A percentile compares a stretch with the other conserved stretches of the same genome.
phyloP scores from a whole-genome alignment of 1,139 yeast genomes.

The Yamadazyma songkhlaensis region DNA sequence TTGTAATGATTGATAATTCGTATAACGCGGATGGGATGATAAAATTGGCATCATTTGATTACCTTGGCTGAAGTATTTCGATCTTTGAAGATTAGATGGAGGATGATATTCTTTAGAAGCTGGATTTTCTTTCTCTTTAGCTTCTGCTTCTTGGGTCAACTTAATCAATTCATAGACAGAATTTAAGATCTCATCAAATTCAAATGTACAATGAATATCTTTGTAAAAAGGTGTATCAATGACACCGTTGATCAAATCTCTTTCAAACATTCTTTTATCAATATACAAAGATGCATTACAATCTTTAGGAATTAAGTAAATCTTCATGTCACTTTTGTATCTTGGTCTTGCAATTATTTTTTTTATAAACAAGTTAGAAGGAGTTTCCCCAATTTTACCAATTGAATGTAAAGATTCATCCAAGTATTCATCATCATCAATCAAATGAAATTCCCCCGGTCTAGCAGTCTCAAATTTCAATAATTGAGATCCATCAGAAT shows the following conservation, averaged over 20 bases:
- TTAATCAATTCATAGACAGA: slow-evolving; percentile 15
- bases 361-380: slow-evolving; percentile 45
- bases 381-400: slow-evolving; percentile 40
- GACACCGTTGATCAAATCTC: slow-evolving; percentile 51
- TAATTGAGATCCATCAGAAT: slow-evolving; percentile 47
- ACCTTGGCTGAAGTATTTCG: too few relatives aligned
- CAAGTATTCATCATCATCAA: slow-evolving; percentile 46
- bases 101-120: neutral
- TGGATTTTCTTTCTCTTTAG: neutral
- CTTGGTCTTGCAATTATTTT: slow-evolving; percentile 50
- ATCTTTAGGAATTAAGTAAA: slow-evolving; percentile 34
- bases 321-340: slow-evolving; percentile 51
- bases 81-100: neutral
- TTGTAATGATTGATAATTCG: too few relatives aligned
- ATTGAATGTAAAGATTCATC: slow-evolving; percentile 39
- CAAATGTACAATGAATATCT: slow-evolving; percentile 25
- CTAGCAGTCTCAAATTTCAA: slow-evolving; percentile 53
- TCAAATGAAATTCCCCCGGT: slow-evolving; percentile 49
- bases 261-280: slow-evolving; percentile 47
- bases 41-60: too few relatives aligned
- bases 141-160: slow-evolving; percentile 1
- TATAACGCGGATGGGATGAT: too few relatives aligned
- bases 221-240: slow-evolving; percentile 27
- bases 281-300: slow-evolving; percentile 42
- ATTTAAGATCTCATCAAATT: slow-evolving; percentile 17